Evolutionary conservation across 2,329 filamentous ascomycete species (phyloP).

Genomic region (Fusarium tupiense): DNA sequence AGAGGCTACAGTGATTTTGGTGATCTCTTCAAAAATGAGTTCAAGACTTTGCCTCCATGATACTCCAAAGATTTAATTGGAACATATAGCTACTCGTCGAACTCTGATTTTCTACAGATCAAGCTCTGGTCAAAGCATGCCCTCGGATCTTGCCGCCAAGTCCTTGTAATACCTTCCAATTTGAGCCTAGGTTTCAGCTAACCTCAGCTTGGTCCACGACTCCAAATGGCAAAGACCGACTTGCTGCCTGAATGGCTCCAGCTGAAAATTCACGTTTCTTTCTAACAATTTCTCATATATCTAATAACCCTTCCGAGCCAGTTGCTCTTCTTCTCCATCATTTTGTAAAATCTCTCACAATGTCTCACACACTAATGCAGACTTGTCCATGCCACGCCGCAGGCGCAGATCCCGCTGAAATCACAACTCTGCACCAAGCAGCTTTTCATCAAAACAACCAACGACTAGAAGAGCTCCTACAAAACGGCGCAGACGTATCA

Average conservation of each 20-base stretch:
- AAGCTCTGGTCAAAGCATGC: too few species aligned
- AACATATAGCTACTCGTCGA: not conserved
- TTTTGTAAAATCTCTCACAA: accelerated
- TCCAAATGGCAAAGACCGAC: not conserved
- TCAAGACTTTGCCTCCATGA: too few species aligned
- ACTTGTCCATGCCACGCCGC: not conserved
- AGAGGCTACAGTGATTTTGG: too few species aligned
- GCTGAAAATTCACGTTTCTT: not conserved
- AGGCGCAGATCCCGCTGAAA: not conserved
- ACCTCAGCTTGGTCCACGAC: not conserved
- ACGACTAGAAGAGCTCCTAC: not conserved
- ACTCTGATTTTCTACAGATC: accelerated
- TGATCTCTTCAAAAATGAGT: too few species aligned
- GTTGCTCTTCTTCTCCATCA: accelerated
- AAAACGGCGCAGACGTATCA: not conserved
- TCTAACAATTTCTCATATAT: not conserved
- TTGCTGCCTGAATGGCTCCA: not conserved
- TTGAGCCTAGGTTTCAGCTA: not conserved
- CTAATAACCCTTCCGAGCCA: accelerated
- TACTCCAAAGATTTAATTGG: too few species aligned
- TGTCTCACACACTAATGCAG: not conserved
- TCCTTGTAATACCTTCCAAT: not conserved
- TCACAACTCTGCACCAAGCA: not conserved
- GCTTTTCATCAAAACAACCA: not conserved
- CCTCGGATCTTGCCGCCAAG: accelerated